A percentile compares a stretch with the other conserved stretches of the same genome.
phyloP scores from a whole-genome alignment of 23 red algal species.

The Gracilaria gracilis region DNA sequence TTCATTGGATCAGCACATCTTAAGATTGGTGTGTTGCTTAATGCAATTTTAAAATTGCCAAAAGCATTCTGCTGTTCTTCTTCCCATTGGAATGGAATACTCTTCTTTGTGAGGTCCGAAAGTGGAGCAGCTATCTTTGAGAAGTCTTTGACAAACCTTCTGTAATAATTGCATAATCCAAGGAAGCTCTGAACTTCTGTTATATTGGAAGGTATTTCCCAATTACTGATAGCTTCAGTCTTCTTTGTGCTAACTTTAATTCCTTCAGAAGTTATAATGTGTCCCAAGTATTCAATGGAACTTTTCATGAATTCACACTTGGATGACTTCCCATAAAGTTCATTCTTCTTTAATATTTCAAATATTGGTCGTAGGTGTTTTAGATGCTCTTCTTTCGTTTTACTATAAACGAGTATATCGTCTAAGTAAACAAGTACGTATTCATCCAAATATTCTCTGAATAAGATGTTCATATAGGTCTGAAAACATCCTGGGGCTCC shows the following conservation, averaged over 20 bases:
- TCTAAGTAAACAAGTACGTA: slow-evolving; percentile 53
- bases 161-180: slow-evolving; percentile 54
- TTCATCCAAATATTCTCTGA: slow-evolving; percentile 37
- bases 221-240: slow-evolving; percentile 45
- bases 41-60: background rate
- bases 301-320: slow-evolving; percentile 28
- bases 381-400: slow-evolving; percentile 40
- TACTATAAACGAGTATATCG: slow-evolving; percentile 60
- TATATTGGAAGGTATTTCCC: slow-evolving; percentile 10
- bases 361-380: slow-evolving; percentile 22
- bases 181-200: slow-evolving; percentile 47
- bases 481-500: slow-evolving; percentile 41
- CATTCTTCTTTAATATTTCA: slow-evolving; percentile 43
- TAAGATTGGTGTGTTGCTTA: slow-evolving; percentile 41
- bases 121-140: slow-evolving; percentile 12
- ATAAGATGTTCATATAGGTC: slow-evolving; percentile 42
- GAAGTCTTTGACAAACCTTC: slow-evolving; percentile 55
- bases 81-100: background rate
- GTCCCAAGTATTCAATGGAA: slow-evolving; percentile 57
- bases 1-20: slow-evolving; percentile 10
- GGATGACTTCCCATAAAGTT: slow-evolving; percentile 24
- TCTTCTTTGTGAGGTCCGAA: slow-evolving; percentile 38
- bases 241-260: slow-evolving; percentile 42
- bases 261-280: slow-evolving; percentile 33
- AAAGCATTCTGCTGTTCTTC: background rate